These are phyloP conservation scores for Zymoseptoria passerinii DNA, from an alignment of 2,329 filamentous ascomycete genomes.

Conservation along the genomic window DNA sequence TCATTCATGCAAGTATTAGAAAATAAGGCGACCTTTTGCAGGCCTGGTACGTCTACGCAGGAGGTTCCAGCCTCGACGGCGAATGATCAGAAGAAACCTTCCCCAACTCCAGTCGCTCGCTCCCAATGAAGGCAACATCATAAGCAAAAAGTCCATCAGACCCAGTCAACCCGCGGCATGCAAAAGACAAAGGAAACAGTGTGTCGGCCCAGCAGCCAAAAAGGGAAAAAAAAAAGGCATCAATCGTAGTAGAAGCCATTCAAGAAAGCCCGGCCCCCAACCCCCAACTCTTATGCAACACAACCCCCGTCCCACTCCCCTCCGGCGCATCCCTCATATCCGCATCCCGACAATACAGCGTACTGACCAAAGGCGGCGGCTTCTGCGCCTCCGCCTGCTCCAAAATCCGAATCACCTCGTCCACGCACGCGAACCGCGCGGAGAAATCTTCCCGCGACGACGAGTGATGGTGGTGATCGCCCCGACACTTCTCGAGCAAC, in stretches of 20 bases:
- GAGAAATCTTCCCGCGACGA: constrained; percentile 3
- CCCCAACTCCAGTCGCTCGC: not conserved
- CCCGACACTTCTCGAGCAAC: not conserved
- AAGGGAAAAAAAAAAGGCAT: not conserved
- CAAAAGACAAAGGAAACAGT: not conserved
- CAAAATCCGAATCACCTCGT: constrained; percentile 12
- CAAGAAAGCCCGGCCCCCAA: not conserved
- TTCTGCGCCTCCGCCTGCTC: constrained; percentile 3
- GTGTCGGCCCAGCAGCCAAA: not conserved
- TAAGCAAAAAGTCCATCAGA: not conserved
- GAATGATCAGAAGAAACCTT: not conserved
- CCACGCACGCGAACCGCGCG: constrained; percentile 11
- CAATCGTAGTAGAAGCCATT: not conserved
- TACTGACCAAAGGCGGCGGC: not conserved
- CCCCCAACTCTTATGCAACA: not conserved
- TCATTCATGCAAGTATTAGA: not conserved
- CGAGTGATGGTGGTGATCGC: too few relatives aligned
- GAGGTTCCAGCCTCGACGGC: not conserved
- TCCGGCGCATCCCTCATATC: not conserved
- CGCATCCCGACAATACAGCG: not conserved
- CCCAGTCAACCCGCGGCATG: not conserved
- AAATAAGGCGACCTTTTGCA: not conserved
- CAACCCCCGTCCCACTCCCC: not conserved
- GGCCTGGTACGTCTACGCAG: not conserved
- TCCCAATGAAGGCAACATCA: not conserved